phyloP scores from a whole-genome alignment of 257 asterid genomes.

The Solanum tarapatanum region DNA sequence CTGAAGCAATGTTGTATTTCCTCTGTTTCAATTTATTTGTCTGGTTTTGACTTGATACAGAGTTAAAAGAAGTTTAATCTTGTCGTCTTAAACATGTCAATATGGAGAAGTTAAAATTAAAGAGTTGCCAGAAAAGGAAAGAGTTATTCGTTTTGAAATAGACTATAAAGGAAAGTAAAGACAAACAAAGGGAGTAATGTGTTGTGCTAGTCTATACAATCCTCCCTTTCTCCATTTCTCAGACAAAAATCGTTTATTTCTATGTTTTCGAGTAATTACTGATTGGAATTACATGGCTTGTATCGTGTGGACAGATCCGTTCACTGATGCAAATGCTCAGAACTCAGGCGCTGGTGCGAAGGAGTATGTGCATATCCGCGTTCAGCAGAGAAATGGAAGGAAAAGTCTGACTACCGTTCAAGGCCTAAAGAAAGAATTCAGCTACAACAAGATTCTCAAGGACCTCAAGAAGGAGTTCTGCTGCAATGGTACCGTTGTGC shows the following conservation, averaged over 20 bases:
- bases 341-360: constrained; percentile 9
- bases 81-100: background rate
- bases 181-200: background rate
- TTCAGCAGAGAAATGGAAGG: constrained; percentile 9
- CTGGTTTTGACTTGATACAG: background rate
- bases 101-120: background rate
- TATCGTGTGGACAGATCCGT: constrained; percentile 1
- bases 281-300: background rate
- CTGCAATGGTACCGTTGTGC: constrained; percentile 4
- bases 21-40: background rate
- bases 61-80: background rate
- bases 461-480: constrained; percentile 1
- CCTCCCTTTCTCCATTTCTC: background rate
- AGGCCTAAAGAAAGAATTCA: constrained; percentile 4
- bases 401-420: constrained; percentile 10
- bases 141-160: background rate
- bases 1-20: background rate
- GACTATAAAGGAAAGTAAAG: background rate
- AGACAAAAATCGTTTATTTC: background rate
- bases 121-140: background rate
- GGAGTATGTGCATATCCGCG: constrained; percentile 6
- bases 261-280: background rate
- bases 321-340: constrained; percentile 5
- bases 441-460: background rate
- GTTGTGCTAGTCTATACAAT: background rate